Evolutionary conservation across 495 filamentous ascomycete species (phyloP), one percentile per base, ranked within the genome.

Genomic region (Aspergillus kassunensis): DNA sequence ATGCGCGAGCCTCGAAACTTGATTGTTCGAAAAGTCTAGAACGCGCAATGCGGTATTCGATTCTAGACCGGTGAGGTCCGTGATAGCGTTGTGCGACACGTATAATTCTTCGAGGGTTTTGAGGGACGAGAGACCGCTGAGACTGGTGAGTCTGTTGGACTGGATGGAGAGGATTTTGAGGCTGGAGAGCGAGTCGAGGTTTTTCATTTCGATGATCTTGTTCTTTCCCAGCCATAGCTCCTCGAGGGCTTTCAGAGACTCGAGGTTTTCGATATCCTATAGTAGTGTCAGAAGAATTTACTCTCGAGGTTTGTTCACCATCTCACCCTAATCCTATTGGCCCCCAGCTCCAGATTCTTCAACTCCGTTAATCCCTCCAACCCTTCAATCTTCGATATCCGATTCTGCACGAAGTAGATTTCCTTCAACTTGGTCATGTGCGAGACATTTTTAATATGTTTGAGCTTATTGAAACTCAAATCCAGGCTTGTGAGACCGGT

Each of bases 221-320:
- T 99, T 99, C 79, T 97, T 97, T 30, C 92, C 93, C 7, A 99
- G 73, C 95, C 95, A 99, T 11, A 99, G 78, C 63, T 96, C 79
- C 64, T 97, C 86, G 35, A 99, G 68, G 2, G 79, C 76, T 4
- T 70, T 80, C 53, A 99, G 72, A 5, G 76, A 78, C 20, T 91
- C 88, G 27, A 99, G 79, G 61, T 93, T 93, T 63, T 95, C 78
- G 40, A 99, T 91, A 67, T 90, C 86, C 81, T 86, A 44, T n/a
- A 44, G 27, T 16, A 50, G n/a, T 29, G 34, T 49, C 23, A 49
- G 23, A 47, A 30, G 12, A 40, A 4, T 0, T 10, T 19, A 20
- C 24, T 18, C 13, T 23, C 5, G 24, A 6, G 15, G 25, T 11
- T 6, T 13, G 6, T 9, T 25, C 2, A 4, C 5, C 27, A 47